A percentile compares a stretch with the other conserved stretches of the same genome.
These are phyloP conservation scores for Monosporascus sp. DNA, from an alignment of 2,329 filamentous ascomycete species.

Conservation along the genomic window DNA sequence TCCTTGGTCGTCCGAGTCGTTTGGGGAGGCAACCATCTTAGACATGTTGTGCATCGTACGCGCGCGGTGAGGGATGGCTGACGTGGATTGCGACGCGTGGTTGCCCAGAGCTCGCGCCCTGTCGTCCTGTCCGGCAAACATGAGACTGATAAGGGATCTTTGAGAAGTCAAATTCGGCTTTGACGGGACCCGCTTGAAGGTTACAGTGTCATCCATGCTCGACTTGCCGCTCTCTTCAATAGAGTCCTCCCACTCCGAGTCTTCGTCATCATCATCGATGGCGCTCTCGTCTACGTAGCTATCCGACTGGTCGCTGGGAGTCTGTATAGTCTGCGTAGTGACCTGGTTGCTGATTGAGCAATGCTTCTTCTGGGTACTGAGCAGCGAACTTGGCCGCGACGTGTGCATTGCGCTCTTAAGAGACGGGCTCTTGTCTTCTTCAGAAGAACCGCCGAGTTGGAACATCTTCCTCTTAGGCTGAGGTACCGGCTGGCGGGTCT, in stretches of 20 bases:
- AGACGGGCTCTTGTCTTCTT: slow-evolving; percentile 71
- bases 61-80: slow-evolving; percentile 63
- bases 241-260: slow-evolving; percentile 58
- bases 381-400: slow-evolving; percentile 35
- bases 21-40: slow-evolving; percentile 43
- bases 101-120: slow-evolving; percentile 65
- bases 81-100: slow-evolving; percentile 59
- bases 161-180: slow-evolving; percentile 78
- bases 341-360: slow-evolving; percentile 78
- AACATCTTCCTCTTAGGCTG: slow-evolving; percentile 40
- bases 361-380: slow-evolving; percentile 60
- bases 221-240: slow-evolving; percentile 78
- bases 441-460: slow-evolving; percentile 54
- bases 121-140: slow-evolving; percentile 73
- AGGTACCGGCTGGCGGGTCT: slow-evolving; percentile 31
- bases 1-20: slow-evolving; percentile 57
- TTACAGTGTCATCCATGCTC: slow-evolving; percentile 70
- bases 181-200: slow-evolving; percentile 90
- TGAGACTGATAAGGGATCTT: slow-evolving; percentile 82
- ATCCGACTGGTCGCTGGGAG: slow-evolving; percentile 50
- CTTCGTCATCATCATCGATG: slow-evolving; percentile 67
- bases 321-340: slow-evolving; percentile 61
- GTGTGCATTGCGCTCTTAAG: slow-evolving; percentile 51
- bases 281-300: slow-evolving; percentile 75
- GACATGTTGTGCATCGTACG: slow-evolving; percentile 44